These are phyloP conservation scores for Eutrema heterophyllum DNA, from an alignment of 345 rosid genomes.

Conservation along the genomic window DNA sequence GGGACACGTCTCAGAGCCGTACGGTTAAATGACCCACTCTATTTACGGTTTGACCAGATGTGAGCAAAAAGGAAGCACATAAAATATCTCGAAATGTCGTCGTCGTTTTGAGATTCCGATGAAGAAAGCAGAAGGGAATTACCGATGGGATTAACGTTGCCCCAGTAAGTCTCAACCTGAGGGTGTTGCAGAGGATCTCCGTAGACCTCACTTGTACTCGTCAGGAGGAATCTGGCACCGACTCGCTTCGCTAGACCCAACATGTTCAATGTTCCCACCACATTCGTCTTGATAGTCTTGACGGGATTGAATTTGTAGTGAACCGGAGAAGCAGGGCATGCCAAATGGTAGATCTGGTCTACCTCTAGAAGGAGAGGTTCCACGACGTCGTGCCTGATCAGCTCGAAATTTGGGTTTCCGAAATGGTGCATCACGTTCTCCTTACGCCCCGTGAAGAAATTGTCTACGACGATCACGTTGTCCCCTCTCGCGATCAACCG, in stretches of 20 bases:
- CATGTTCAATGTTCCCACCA: conserved; percentile 96
- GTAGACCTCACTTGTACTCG: conserved; percentile 97
- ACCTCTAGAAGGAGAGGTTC: conserved; percentile 89
- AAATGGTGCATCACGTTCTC: conserved; percentile 99
- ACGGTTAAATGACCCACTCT: neutral
- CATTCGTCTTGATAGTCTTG: conserved; percentile 97
- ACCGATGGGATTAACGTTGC: conserved; percentile 99
- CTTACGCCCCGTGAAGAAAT: conserved; percentile 93
- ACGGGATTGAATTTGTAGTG: conserved; percentile 98
- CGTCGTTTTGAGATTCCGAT: neutral
- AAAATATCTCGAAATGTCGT: too few relatives aligned
- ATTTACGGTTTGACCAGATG: conserved; percentile 5
- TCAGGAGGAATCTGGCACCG: conserved; percentile 82
- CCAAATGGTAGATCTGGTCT: conserved; percentile 99
- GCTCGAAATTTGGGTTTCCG: conserved; percentile 85
- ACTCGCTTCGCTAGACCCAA: conserved; percentile 91
- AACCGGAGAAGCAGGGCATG: conserved; percentile 98
- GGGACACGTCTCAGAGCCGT: neutral
- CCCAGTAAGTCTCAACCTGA: conserved; percentile 99
- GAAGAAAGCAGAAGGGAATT: neutral
- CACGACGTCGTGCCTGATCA: conserved; percentile 92
- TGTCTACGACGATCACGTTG: conserved; percentile 95
- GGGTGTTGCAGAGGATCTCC: conserved; percentile 99
- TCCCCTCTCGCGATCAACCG: conserved; percentile 87
- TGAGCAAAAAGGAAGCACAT: neutral